Percentiles rank a stretch among this genome's conserved stretches.
phyloP scores from a whole-genome alignment of 1,139 yeast genomes.

The Arxiozyma heterogenica region DNA sequence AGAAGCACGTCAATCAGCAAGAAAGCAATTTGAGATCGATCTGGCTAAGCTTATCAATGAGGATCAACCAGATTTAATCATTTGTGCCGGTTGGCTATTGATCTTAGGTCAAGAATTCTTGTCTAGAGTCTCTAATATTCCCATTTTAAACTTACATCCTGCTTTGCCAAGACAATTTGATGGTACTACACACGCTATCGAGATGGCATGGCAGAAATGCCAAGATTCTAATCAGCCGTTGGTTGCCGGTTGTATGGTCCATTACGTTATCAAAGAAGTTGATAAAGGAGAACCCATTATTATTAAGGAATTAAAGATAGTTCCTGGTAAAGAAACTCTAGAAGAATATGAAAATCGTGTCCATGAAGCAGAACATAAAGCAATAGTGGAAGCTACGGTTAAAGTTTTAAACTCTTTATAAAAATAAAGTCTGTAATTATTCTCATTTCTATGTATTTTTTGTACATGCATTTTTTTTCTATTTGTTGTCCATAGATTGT shows the following conservation, averaged over 20 bases:
- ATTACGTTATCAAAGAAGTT: conserved; percentile 86
- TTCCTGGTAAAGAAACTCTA: conserved; percentile 55
- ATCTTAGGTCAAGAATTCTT: conserved; percentile 73
- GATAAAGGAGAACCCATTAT: conserved; percentile 87
- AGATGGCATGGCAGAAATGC: conserved; percentile 92
- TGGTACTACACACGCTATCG: conserved; percentile 87
- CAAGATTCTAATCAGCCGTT: conserved; percentile 49
- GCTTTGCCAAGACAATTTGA: conserved; percentile 96
- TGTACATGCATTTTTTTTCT: too few relatives aligned
- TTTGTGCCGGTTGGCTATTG: conserved; percentile 98
- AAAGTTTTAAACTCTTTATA: conserved; percentile 28
- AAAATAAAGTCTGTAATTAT: too few relatives aligned
- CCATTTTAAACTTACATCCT: conserved; percentile 88
- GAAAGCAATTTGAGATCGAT: conserved; percentile 68
- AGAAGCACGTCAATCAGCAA: conserved; percentile 46
- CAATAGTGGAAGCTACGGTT: conserved; percentile 84
- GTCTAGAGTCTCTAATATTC: conserved; percentile 51
- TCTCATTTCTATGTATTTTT: too few relatives aligned
- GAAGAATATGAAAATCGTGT: conserved; percentile 77
- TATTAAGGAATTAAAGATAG: conserved; percentile 65
- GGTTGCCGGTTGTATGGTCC: conserved; percentile 92
- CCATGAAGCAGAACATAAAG: conserved; percentile 77
- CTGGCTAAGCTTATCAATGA: conserved; percentile 60
- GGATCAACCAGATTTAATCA: conserved; percentile 67
- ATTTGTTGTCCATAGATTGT: too few relatives aligned